These are phyloP conservation scores for Phytophthora hybrid DNA, from an alignment of 352 stramenopile species.

Conservation along the genomic window DNA sequence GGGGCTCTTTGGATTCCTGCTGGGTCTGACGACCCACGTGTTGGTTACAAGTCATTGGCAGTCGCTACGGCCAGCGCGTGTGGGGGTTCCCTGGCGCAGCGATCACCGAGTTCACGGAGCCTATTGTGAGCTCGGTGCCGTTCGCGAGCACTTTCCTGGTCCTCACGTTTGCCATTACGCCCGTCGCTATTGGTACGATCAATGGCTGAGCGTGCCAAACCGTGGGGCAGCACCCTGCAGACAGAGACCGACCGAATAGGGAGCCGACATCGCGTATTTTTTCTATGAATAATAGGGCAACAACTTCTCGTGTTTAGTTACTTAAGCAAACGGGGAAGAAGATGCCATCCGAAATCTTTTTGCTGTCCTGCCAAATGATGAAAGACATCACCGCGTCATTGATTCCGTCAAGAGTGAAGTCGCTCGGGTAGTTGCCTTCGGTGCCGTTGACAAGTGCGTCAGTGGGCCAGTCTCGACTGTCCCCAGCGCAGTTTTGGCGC, in stretches of 20 bases:
- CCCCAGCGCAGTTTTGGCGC: conserved; percentile 29
- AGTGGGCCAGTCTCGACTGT: conserved; percentile 30
- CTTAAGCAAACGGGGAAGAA: not conserved
- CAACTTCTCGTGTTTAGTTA: not conserved
- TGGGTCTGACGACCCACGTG: too few species aligned
- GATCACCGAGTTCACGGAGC: too few species aligned
- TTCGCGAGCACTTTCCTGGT: conserved; percentile 70
- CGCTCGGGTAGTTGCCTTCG: conserved; percentile 31
- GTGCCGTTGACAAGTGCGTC: conserved; percentile 29
- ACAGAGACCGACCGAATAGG: conserved; percentile 23
- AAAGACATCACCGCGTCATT: conserved; percentile 42
- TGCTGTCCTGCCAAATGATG: conserved; percentile 34
- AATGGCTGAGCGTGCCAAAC: conserved; percentile 38
- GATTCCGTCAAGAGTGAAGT: conserved; percentile 38
- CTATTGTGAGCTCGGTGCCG: too few species aligned
- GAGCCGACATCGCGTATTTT: not conserved
- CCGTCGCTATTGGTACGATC: conserved; percentile 71
- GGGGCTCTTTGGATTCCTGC: too few species aligned
- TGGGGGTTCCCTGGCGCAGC: too few species aligned
- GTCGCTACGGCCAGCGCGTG: too few species aligned
- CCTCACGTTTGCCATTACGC: conserved; percentile 76
- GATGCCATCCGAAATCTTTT: conserved; percentile 22
- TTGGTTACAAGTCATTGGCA: too few species aligned
- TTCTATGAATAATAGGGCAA: conserved; percentile 3
- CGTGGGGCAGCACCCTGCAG: conserved; percentile 7